Evolutionary conservation across 1,284 basidiomycete genomes (phyloP), one percentile per base, ranked within the genome.

Genomic region (Cryptococcus sp.): DNA sequence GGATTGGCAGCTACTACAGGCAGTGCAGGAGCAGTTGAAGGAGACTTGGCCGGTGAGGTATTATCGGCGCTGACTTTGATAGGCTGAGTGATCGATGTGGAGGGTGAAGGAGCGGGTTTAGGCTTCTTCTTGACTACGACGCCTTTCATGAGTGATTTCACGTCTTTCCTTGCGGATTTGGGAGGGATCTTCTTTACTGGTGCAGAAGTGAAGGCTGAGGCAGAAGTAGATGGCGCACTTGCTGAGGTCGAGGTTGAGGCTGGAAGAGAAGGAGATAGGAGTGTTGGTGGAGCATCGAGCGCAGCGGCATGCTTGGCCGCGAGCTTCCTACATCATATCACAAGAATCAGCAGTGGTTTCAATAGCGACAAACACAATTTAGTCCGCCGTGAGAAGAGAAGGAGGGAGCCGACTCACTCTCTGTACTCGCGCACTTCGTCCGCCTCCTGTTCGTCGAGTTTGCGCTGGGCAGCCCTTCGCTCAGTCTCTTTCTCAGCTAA

Each of bases 401-500:
- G n/a, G 19, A 11, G 13, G n/a, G 43, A 39, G n/a, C 5, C 29
- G 16, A 75, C 82, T 60, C 74, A 91, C 90, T 89, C 86, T 79
- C 86, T 85, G 75, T 92, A 94, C 63, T 81, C 82, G 62, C 84
- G 84, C 55, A 93, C 78, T 77, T 93, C 89, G 68, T 88, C 87
- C n/a, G 87, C 86, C 61, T 93, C 91, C 67, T 84, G 82, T 66
- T 86, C 81, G 70, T 86, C 86, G 41, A 89, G 83, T 57, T 85
- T 81, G 5, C 84, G 82, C 72, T 93, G 90, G 73, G 89, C 87
- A 62, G 84, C 84, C 65, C 86, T 83, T 74, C 89, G 85, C 62
- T 87, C 86, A 68, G 88, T 86, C 52, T 87, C 83, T 59, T 92
- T 82, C 13, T 89, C 88, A 68, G 91, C 88, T 44, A 95, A 83